These are phyloP conservation scores for Albizia julibrissin DNA, from an alignment of 306 rosid genomes.

Conservation along the genomic window DNA sequence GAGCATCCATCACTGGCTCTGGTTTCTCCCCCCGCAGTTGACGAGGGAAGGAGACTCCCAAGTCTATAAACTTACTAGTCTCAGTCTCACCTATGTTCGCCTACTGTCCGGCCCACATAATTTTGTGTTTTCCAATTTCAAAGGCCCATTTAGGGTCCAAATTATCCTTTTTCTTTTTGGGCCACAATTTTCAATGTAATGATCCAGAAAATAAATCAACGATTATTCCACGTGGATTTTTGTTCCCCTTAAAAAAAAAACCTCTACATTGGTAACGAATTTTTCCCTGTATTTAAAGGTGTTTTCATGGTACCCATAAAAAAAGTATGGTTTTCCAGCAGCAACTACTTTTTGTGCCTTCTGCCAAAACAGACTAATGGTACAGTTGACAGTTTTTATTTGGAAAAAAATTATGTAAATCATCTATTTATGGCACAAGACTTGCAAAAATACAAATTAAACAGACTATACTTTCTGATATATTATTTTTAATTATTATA, in stretches of 20 bases:
- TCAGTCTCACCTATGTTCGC: background rate
- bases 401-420: no score
- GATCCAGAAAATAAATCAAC: background rate
- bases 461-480: background rate
- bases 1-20: conserved; percentile 59
- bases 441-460: no score
- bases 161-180: background rate
- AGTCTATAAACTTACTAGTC: background rate
- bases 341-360: no score
- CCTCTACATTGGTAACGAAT: background rate
- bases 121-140: background rate
- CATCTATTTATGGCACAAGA: background rate
- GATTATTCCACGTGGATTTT: no score
- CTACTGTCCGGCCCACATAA: background rate
- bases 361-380: no score
- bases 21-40: conserved; percentile 34
- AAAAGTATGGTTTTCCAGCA: no score
- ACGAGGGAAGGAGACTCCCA: conserved; percentile 36
- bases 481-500: no score
- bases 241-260: no score
- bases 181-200: background rate
- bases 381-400: no score
- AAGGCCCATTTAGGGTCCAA: background rate
- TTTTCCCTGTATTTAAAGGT: no score
- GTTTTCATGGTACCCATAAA: no score